Percentiles rank a stretch among this genome's conserved stretches.
Evolutionary conservation across 352 stramenopile genomes (phyloP).

Genomic region (Blastocystis sp.): DNA sequence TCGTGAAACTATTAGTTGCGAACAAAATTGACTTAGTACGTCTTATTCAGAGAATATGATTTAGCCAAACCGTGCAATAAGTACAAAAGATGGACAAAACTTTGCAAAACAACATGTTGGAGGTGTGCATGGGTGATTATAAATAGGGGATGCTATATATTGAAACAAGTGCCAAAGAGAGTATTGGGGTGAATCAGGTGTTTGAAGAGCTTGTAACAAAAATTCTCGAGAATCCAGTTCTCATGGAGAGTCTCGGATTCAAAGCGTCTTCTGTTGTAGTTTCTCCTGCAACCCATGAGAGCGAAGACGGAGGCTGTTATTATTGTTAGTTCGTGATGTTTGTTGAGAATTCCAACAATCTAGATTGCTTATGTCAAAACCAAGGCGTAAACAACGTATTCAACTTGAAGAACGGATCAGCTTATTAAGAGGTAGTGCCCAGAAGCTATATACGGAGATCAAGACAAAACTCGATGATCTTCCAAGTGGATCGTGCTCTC

Average conservation of each 20-base stretch:
- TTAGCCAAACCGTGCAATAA: constrained; percentile 79
- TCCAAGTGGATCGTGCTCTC: too few species aligned
- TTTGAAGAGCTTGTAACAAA: constrained; percentile 88
- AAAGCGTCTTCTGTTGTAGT: not conserved
- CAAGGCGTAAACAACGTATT: too few species aligned
- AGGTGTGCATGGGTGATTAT: not conserved
- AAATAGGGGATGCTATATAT: constrained; percentile 81
- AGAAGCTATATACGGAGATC: too few species aligned
- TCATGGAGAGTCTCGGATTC: constrained; percentile 57
- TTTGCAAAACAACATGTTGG: constrained; percentile 80
- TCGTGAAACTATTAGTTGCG: constrained; percentile 84
- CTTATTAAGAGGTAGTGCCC: too few species aligned
- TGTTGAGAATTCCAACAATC: not conserved
- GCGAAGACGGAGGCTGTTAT: not conserved
- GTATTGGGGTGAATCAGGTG: constrained; percentile 83
- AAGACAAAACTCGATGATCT: too few species aligned
- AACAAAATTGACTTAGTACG: constrained; percentile 80
- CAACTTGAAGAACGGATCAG: too few species aligned
- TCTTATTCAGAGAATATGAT: not conserved
- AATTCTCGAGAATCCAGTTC: constrained; percentile 83
- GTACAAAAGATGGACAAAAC: constrained; percentile 80
- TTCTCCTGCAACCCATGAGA: not conserved
- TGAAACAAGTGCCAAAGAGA: constrained; percentile 85
- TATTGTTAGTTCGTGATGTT: constrained; percentile 43
- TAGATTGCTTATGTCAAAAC: too few species aligned